Evolutionary conservation across 2,329 filamentous ascomycete genomes (phyloP), one percentile per base, ranked within the genome.

Genomic region (Graphilbum fragrans): DNA sequence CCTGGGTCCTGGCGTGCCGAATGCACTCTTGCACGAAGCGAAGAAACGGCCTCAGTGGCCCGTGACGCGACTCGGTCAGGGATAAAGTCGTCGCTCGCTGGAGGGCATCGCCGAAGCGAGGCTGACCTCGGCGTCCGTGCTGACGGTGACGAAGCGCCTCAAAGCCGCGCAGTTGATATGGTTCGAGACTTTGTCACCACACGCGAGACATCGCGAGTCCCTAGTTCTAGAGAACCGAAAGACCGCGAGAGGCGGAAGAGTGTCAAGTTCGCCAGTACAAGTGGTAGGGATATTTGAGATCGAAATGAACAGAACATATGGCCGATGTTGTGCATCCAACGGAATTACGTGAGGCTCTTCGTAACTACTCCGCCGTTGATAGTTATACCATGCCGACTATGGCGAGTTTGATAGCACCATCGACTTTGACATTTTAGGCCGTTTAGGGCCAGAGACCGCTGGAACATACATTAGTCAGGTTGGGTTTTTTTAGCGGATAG

Each of bases 131-230:
- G 23, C 51, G 38, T 72, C 7, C 58, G 62, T 36, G 68, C 67
- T 32, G 74, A 78, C 49, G 57, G 53, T 1, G 59, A 72, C 46
- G 74, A 78, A 36, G 67, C 77, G 5, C 64, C 65, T 36, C 74
- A 74, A 57, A 79, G 74, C 52, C 63, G 66, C 38, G 76, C 76
- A 2, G 76, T 80, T 2, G 74, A 77, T 44, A 69, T 68, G 45
- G 76, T 74, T 5, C 60, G 75, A 2, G 75, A 77, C 49, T 60
- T 68, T 2, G 56, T 77, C 14, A 59, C 14, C 38, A 52, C 42
- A 41, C 48, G 39, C 35, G 52, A 37, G n/a, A 38, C 74, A 4
- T 70, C 70, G 48, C 69, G 68, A 0, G 75, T 70, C 41, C 70
- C 70, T 1, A 14, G n/a, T 19, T 34, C 32, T 5, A 18, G n/a